A percentile compares a stretch with the other conserved stretches of the same genome.
Evolutionary conservation across 371 early-diverging fungal genomes (phyloP).

Genomic region (Capillidium heterosporum): DNA sequence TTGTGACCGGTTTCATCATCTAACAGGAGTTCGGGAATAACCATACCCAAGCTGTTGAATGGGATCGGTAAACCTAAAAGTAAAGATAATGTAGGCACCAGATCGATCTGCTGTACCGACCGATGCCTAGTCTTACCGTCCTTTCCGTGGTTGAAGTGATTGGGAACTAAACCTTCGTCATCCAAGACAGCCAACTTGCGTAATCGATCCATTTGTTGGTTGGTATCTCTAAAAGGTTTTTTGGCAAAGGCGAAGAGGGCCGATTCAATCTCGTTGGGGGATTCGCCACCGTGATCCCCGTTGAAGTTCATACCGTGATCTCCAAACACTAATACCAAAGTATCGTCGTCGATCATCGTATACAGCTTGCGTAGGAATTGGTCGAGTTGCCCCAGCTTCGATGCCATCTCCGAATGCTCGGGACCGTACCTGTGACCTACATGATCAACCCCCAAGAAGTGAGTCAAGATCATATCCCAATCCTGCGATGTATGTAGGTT

Average conservation of each 20-base stretch:
- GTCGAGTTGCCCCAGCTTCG: constrained; percentile 73
- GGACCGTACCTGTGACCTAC: constrained; percentile 90
- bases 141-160: constrained; percentile 1
- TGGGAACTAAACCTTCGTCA: neutral
- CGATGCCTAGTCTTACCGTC: constrained; percentile 13
- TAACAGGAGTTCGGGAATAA: constrained; percentile 52
- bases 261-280: constrained; percentile 69
- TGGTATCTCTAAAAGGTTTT: neutral
- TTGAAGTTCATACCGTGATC: constrained; percentile 98
- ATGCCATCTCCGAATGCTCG: constrained; percentile 63
- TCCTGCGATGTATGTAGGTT: constrained; percentile 1
- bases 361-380: constrained; percentile 44
- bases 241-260: constrained; percentile 43
- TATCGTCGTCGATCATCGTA: constrained; percentile 56
- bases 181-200: constrained; percentile 1
- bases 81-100: constrained; percentile 58
- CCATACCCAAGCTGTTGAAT: constrained; percentile 60
- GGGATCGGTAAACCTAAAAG: constrained; percentile 62
- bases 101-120: constrained; percentile 61
- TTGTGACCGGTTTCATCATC: constrained; percentile 10
- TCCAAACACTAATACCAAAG: constrained; percentile 84
- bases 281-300: constrained; percentile 97
- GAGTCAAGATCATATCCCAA: constrained; percentile 74
- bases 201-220: neutral
- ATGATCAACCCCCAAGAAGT: constrained; percentile 92